phyloP scores from a whole-genome alignment of 257 asterid species.

The Scutellaria baicalensis region DNA sequence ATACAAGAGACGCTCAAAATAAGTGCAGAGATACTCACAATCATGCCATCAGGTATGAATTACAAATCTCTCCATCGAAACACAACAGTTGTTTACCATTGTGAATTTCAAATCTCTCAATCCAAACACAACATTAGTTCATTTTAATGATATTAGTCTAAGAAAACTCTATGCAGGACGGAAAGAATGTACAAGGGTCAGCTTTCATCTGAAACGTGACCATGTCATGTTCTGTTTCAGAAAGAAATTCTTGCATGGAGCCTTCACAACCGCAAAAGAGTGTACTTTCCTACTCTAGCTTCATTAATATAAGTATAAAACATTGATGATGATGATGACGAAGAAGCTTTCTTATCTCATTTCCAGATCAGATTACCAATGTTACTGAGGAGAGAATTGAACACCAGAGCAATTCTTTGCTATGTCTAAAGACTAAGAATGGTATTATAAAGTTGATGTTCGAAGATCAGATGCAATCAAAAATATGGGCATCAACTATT shows the following conservation, averaged over 20 bases:
- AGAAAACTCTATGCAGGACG: conserved; percentile 30
- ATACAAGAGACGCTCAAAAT: conserved; percentile 32
- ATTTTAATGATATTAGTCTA: not conserved
- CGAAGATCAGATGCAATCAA: conserved; percentile 44
- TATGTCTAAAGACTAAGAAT: conserved; percentile 38
- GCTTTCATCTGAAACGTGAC: conserved; percentile 34
- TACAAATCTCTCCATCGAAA: too few species aligned
- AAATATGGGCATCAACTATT: conserved; percentile 48
- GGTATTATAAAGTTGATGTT: conserved; percentile 48
- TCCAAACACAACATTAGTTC: too few species aligned
- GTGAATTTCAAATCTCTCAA: too few species aligned
- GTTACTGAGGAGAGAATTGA: conserved; percentile 31
- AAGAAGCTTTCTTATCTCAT: not conserved
- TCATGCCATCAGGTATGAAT: conserved; percentile 50
- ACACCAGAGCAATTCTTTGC: conserved; percentile 26
- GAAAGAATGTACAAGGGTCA: conserved; percentile 37
- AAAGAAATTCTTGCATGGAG: conserved; percentile 55
- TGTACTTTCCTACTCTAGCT: conserved; percentile 20
- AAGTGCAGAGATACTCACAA: conserved; percentile 41
- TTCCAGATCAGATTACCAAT: conserved; percentile 50
- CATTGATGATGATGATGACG: not conserved
- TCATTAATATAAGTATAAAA: not conserved
- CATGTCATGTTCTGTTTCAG: conserved; percentile 33
- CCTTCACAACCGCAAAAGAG: conserved; percentile 41
- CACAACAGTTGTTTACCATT: too few species aligned